Base-by-base conservation (phyloP, 768 basidiomycete genomes). In the Hygrophoropsis aurantiaca region DNA sequence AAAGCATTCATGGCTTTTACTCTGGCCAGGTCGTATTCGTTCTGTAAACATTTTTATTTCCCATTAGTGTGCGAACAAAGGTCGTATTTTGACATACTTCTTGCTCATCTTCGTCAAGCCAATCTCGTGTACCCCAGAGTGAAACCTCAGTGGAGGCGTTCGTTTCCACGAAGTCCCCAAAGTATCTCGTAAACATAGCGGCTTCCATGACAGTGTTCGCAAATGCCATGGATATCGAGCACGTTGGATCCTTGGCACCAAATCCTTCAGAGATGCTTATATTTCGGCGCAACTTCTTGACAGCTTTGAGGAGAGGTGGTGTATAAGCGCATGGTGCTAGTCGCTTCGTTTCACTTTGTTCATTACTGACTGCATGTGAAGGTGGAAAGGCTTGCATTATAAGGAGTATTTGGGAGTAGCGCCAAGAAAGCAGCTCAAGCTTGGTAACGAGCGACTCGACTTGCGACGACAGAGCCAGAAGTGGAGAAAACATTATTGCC, bases 1-100 rank as follows among this genome's bases (percentile, higher is more conserved):
- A 88, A 87, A 5, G 70, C 65, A 48, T 90, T 90, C 79, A 90
- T 82, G 13, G 85, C 83, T 5, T 72, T 66, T 8, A 80, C 69
- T 1, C 62, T 58, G 0, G 79, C 75, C 40, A 91, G 66, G 53
- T 80, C 74, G 21, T 69, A 67, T 52, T 90, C 87, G 27, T 81
- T 80, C 86, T 88, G 58, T 19, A 27, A 42, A 24, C 18, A 13
- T 15, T 13, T 30, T 13, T 20, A 49, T 25, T 44, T 46, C 32
- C 36, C 20, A 47, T 46, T 44, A 44, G 50, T 32, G 51, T 53
- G 49, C 44, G 21, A 44, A 42, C 9, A 16, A 40, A 37, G 30
- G 13, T 20, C 41, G 24, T 23, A 27, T 26, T 42, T 42, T 51
- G 13, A 53, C 53, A 41, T 39, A 79, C 82, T 64, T 86, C 81